These are phyloP conservation scores for Asclepias syriaca DNA, from an alignment of 257 asterid species.

Conservation along the genomic window DNA sequence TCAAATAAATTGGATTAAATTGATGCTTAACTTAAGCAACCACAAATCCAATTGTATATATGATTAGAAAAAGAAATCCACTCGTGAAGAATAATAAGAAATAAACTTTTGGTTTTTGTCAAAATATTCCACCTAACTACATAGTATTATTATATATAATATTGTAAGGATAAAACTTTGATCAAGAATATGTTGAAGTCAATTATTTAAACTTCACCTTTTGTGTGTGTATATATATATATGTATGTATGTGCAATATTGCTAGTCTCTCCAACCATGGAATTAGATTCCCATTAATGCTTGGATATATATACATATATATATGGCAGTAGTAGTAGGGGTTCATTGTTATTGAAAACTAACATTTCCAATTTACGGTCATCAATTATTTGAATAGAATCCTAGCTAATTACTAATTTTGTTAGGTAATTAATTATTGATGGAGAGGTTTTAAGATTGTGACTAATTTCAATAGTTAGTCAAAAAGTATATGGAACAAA, in stretches of 20 bases:
- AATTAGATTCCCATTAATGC: constrained; percentile 14
- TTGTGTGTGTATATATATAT: not conserved
- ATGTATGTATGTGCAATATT: not conserved
- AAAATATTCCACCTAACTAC: constrained; percentile 17
- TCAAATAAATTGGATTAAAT: no score
- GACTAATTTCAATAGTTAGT: no score
- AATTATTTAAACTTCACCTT: not conserved
- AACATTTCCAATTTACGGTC: no score
- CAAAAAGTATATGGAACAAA: no score
- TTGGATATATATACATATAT: not conserved
- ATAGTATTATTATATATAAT: not conserved
- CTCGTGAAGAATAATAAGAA: not conserved
- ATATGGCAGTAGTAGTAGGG: no score
- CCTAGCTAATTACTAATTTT: no score
- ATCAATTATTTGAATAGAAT: no score
- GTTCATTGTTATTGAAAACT: no score
- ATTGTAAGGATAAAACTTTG: not conserved
- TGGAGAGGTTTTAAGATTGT: no score
- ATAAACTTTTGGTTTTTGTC: not conserved
- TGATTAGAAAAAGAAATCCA: not conserved
- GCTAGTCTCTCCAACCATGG: constrained; percentile 5
- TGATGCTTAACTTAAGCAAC: no score
- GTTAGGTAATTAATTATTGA: no score
- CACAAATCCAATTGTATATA: no score
- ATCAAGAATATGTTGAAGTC: constrained; percentile 8